Base-by-base conservation (phyloP, 768 basidiomycete species). In the Trametopsis cervina region DNA sequence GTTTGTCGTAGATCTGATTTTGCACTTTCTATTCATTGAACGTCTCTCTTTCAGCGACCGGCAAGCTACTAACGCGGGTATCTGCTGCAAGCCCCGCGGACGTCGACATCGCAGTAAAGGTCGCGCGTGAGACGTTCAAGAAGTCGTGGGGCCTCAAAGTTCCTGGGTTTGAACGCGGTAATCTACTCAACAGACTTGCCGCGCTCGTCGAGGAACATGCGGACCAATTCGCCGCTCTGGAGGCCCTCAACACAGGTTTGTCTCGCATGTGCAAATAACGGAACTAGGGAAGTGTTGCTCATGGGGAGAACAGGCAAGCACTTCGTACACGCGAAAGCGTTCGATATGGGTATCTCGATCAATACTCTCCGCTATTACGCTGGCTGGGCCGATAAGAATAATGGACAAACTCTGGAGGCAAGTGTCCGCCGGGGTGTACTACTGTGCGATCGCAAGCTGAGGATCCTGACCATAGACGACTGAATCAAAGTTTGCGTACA, bases 401-500 rank as follows among this genome's bases (percentile, higher is more conserved):
- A 62, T 13, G 75, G 74, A 3, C 70, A 58, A 36, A 40, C 66
- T n/a, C 68, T 73, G 46, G 66, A 82, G 46, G 46, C 27, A 12
- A 4, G 46, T 20, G 18, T 37, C 36, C 36, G 15, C 26, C n/a
- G n/a, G 36, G 10, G 9, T 35, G 15, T 21, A 10, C 12, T 35
- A 35, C 15, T 11, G 15, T 21, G 27, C 17, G 17, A 18, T 7
- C n/a, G 7, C 39, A 7, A 37, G 33, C 44, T 18, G 17, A 35
- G 7, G 29, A 7, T 33, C 29, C 35, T 20, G 5, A 26, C 17
- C 15, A 4, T 17, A 52, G 76, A 83, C 72, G 38, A 64, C 61
- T 42, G 71, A 73, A 42, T 56, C 58, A 38, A 83, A 83, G 63
- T 68, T 88, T 44, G 75, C 76, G 6, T 85, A 85, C 63, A 84